Evolutionary conservation across 495 filamentous ascomycete genomes (phyloP).

Genomic region (Xylaria flabelliformis): DNA sequence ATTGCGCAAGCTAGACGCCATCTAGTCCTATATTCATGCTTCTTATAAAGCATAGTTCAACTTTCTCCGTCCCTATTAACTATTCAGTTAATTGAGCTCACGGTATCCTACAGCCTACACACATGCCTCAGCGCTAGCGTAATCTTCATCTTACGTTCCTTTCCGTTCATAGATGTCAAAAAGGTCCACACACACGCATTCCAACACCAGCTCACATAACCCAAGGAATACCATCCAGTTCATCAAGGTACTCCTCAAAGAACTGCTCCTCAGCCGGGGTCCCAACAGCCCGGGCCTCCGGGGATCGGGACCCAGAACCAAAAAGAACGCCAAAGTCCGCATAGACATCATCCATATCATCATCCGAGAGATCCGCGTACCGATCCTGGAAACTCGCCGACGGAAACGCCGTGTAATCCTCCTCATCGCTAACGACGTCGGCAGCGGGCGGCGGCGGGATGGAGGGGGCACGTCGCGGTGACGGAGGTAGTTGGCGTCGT

Average conservation of each 20-base stretch:
- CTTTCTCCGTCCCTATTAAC: neutral
- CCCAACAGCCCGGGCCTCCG: constrained; percentile 23
- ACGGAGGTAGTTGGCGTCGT: neutral
- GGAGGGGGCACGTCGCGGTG: neutral
- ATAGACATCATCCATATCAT: constrained; percentile 51
- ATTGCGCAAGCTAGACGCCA: neutral
- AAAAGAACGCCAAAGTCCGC: constrained; percentile 57
- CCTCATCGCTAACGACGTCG: constrained; percentile 36
- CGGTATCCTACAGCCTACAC: neutral
- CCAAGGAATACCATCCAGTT: constrained; percentile 53
- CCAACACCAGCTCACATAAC: constrained; percentile 22
- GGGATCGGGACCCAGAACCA: constrained; percentile 36
- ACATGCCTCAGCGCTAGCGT: neutral
- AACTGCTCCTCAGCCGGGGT: constrained; percentile 35
- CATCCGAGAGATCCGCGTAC: constrained; percentile 50
- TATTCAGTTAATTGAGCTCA: neutral
- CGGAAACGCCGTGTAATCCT: constrained; percentile 47
- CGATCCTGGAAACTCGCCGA: constrained; percentile 52
- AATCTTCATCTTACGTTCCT: neutral
- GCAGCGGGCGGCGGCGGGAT: neutral
- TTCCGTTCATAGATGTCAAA: neutral
- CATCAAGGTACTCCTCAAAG: constrained; percentile 53
- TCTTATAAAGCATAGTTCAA: neutral
- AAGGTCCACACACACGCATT: neutral
- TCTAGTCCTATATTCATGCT: neutral